A percentile compares a stretch with the other conserved stretches of the same genome.
These are phyloP conservation scores for Globisporangium emineosum DNA, from an alignment of 352 stramenopile genomes.

Conservation along the genomic window DNA sequence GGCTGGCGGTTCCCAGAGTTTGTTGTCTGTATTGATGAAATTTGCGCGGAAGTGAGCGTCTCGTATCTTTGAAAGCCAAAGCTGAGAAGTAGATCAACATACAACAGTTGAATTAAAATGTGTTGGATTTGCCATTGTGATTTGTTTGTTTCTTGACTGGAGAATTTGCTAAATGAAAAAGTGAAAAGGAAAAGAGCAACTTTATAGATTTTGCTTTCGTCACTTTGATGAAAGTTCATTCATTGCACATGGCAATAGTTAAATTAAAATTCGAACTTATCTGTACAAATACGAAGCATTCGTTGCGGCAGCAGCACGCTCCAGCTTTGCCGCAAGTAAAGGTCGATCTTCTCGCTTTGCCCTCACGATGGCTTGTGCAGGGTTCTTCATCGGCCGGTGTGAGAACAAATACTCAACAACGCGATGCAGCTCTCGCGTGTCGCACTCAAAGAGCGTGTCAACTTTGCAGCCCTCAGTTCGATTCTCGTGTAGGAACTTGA, in stretches of 20 bases:
- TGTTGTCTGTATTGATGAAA: conserved; percentile 1
- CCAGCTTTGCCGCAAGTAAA: neutral
- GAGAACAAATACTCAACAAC: neutral
- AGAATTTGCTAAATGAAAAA: no score
- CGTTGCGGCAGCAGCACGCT: neutral
- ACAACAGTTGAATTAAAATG: no score
- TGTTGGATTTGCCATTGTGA: no score
- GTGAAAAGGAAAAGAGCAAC: no score
- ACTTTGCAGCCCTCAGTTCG: neutral
- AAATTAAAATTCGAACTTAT: neutral
- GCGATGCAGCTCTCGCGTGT: neutral
- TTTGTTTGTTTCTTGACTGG: no score
- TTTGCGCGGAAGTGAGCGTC: neutral
- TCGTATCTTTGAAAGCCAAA: neutral
- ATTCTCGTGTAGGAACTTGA: neutral
- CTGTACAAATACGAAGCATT: neutral
- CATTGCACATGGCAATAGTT: no score
- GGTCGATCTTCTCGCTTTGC: neutral
- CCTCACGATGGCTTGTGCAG: neutral
- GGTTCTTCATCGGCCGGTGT: neutral
- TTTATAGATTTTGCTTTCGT: no score
- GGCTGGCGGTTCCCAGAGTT: neutral
- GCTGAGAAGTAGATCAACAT: no score
- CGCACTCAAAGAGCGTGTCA: neutral
- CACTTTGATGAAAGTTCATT: no score